Conservation (phyloP, 1,284 basidiomycete species). For the Somion occarium region DNA sequence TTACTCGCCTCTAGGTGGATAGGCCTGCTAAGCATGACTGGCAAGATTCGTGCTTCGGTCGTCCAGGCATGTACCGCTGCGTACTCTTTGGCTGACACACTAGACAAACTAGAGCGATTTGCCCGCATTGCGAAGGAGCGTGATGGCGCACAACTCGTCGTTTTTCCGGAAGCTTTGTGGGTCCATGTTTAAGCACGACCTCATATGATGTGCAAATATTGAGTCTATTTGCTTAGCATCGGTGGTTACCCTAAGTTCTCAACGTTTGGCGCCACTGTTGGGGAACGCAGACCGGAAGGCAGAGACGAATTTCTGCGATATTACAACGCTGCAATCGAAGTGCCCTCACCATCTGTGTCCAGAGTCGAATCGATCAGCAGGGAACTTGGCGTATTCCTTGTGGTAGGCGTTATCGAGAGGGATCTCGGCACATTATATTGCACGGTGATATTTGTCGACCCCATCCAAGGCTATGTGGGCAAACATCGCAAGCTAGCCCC, state of each 20-base stretch:
- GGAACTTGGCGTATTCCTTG: slow-evolving; percentile 52
- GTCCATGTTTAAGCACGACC: slow-evolving; percentile 19
- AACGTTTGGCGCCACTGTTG: slow-evolving; percentile 55
- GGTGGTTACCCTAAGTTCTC: slow-evolving; percentile 66
- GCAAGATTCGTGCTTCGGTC: slow-evolving; percentile 41
- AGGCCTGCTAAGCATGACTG: slow-evolving; percentile 9
- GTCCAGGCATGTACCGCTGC: slow-evolving; percentile 51
- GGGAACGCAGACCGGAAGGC: slow-evolving; percentile 46
- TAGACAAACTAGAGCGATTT: slow-evolving; percentile 52
- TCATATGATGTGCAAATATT: slow-evolving; percentile 1
- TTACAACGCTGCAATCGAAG: slow-evolving; percentile 49
- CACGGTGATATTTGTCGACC: slow-evolving; percentile 62
- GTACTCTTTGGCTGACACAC: slow-evolving; percentile 48
- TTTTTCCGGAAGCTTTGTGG: slow-evolving; percentile 74
- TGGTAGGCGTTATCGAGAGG: slow-evolving; percentile 67
- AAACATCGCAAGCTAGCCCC: slow-evolving; percentile 75
- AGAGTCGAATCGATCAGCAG: slow-evolving; percentile 49
- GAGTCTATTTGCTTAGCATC: slow-evolving; percentile 36
- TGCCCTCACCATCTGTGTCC: slow-evolving; percentile 47
- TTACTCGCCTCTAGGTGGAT: neutral
- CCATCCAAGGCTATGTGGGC: slow-evolving; percentile 48
- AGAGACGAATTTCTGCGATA: slow-evolving; percentile 61
- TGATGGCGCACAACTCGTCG: slow-evolving; percentile 51
- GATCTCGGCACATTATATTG: slow-evolving; percentile 68
- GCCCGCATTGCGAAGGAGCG: slow-evolving; percentile 46